Evolutionary conservation across 1,284 basidiomycete genomes (phyloP).

Genomic region (Schizopora paradoxa): DNA sequence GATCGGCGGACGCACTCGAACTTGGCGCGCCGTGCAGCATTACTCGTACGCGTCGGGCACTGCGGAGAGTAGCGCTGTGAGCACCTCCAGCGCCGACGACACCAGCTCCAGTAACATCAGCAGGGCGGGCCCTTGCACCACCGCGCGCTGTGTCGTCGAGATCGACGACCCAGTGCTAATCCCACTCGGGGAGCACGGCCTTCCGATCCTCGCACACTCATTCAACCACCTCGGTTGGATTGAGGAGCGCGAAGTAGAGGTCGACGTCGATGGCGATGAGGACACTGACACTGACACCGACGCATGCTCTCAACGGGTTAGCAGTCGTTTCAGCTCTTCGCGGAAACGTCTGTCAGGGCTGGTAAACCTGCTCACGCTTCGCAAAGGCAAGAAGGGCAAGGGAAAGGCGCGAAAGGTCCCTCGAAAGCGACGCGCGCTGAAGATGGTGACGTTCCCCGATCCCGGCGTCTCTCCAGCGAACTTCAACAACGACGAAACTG

Average conservation of each 20-base stretch:
- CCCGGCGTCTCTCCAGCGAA: constrained; percentile 11
- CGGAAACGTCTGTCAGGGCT: no score
- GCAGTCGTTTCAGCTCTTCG: no score
- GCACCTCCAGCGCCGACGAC: neutral
- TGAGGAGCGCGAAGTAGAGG: constrained; percentile 7
- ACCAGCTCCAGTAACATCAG: neutral
- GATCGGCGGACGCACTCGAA: constrained; percentile 3
- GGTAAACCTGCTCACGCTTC: no score
- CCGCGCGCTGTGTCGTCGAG: constrained; percentile 13
- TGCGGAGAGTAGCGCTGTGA: neutral
- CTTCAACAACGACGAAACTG: no score
- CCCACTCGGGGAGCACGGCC: constrained; percentile 9
- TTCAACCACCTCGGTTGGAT: constrained; percentile 18
- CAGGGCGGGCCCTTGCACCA: constrained; percentile 9
- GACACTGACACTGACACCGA: neutral
- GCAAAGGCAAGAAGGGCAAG: no score
- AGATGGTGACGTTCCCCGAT: constrained; percentile 18
- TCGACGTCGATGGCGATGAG: neutral
- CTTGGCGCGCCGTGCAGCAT: constrained; percentile 15
- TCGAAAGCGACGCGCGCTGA: constrained; percentile 4
- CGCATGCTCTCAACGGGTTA: no score
- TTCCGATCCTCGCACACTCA: constrained; percentile 16
- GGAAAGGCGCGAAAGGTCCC: no score
- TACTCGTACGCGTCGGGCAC: constrained; percentile 6
- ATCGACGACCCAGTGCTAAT: constrained; percentile 13